A percentile compares a stretch with the other conserved stretches of the same genome.
These are phyloP conservation scores for Pilasporangium apinafurcum DNA, from an alignment of 352 stramenopile genomes.

Conservation along the genomic window DNA sequence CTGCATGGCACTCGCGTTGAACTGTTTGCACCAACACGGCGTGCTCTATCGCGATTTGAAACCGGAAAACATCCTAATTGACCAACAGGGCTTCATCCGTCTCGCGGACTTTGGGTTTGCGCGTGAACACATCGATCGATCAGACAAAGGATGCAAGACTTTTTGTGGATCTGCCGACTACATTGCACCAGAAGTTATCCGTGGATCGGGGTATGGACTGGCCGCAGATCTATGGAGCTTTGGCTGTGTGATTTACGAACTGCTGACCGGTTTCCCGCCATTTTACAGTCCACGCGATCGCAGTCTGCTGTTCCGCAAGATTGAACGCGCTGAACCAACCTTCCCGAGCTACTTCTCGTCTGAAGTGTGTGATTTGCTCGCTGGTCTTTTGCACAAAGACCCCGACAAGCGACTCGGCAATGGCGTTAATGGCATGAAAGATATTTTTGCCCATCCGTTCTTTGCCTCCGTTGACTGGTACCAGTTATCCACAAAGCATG, in stretches of 20 bases:
- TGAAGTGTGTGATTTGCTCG: slow-evolving; percentile 51
- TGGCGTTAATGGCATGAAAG: slow-evolving; percentile 50
- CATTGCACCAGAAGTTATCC: slow-evolving; percentile 77
- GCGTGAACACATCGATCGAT: slow-evolving; percentile 39
- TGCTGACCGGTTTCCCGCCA: slow-evolving; percentile 78
- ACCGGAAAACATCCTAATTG: slow-evolving; percentile 88
- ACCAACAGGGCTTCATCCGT: slow-evolving; percentile 86
- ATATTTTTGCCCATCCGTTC: slow-evolving; percentile 73
- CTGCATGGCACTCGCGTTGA: slow-evolving; percentile 94
- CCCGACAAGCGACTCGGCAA: slow-evolving; percentile 44
- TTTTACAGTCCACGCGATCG: slow-evolving; percentile 92
- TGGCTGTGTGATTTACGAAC: slow-evolving; percentile 84
- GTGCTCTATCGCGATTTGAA: slow-evolving; percentile 90
- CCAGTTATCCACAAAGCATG: slow-evolving; percentile 65
- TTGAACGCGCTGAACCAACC: slow-evolving; percentile 85
- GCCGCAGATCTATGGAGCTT: slow-evolving; percentile 84
- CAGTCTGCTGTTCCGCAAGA: slow-evolving; percentile 96
- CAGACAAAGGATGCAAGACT: slow-evolving; percentile 58
- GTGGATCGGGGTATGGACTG: slow-evolving; percentile 65
- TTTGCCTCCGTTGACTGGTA: slow-evolving; percentile 74
- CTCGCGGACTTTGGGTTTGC: slow-evolving; percentile 84
- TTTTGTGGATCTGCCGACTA: slow-evolving; percentile 85
- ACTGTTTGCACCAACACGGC: slow-evolving; percentile 72
- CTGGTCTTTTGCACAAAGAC: slow-evolving; percentile 58
- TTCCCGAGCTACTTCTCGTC: slow-evolving; percentile 90